Base-by-base conservation (phyloP, 106 monocot species). In the Triglochin maritima region DNA sequence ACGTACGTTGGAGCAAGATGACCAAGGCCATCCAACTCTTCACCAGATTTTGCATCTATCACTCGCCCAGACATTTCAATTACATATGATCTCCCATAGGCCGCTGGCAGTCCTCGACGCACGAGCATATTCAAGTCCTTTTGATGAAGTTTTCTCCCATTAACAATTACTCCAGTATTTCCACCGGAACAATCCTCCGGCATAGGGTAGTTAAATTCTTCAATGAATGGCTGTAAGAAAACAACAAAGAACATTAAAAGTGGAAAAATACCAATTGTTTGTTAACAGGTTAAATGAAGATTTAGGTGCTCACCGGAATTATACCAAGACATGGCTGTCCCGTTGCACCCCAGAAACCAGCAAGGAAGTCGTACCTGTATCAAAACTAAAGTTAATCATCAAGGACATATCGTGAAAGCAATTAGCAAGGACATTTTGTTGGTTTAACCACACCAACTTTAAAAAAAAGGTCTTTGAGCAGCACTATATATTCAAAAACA, bases 1-100 rank as follows among this genome's bases (percentile, higher is more conserved):
- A 83, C 88, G 76, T 66, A 98, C 96, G 91, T 98, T 14, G 96
- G 96, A 46, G 96, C 96, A 64, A 98, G 86, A 66, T 91, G 91
- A 46, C 96, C 91, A 73, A 98, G 96, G 73, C 81, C 59, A 75
- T 84, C 77, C 14, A 98, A 78, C 72, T 98, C 88, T 77, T 88
- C 86, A 13, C 91, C 96, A 56, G 96, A 75, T 44, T 46, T 74
- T 62, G 86, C 96, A 81, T 91, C 88, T 79, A 65, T 83, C 61
- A 91, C 88, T 77, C 76, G 82, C 3, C 96, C 96, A 59, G 96
- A 82, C n/a, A 91, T 88, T 51, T 91, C 91, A 63, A 98, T 69
- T 61, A 74, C 78, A 80, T 88, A 98, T 45, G 86, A 85, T 53
- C 70, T 62, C 8, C 77, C 82, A 15, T 52, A 47, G 56, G 75